Conservation (phyloP, 1,284 basidiomycete species). For the Anthracocystis panici-leucophaei region DNA sequence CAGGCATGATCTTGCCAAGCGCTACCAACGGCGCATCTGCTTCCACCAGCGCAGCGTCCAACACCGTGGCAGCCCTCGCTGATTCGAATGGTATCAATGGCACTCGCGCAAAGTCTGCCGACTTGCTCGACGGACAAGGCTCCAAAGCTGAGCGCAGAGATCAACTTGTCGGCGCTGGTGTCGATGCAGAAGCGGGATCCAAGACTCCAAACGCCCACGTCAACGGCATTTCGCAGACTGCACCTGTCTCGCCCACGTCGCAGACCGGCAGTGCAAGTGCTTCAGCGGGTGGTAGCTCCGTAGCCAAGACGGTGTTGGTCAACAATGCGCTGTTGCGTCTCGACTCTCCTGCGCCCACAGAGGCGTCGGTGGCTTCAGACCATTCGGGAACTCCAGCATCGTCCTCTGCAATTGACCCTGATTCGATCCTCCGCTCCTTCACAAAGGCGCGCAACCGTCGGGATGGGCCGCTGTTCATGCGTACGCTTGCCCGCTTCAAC, state of each 20-base stretch:
- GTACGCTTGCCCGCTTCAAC: constrained; percentile 73
- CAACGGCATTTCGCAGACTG: constrained; percentile 33
- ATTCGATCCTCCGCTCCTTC: constrained; percentile 72
- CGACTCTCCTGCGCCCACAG: constrained; percentile 29
- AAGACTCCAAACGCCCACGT: constrained; percentile 32
- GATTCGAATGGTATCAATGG: constrained; percentile 22
- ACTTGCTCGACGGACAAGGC: constrained; percentile 36
- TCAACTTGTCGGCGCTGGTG: constrained; percentile 13
- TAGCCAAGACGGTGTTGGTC: constrained; percentile 29
- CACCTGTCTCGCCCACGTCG: constrained; percentile 38
- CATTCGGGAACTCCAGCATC: constrained; percentile 15
- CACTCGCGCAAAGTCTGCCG: constrained; percentile 41
- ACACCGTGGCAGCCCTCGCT: constrained; percentile 15
- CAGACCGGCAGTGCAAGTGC: constrained; percentile 8
- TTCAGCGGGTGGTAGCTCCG: constrained; percentile 6
- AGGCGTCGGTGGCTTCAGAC: constrained; percentile 31
- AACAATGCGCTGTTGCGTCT: constrained; percentile 23
- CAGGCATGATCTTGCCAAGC: constrained; percentile 50
- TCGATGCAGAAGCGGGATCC: constrained; percentile 1
- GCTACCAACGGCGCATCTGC: constrained; percentile 23
- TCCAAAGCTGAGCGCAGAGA: constrained; percentile 24
- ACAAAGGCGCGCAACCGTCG: constrained; percentile 73
- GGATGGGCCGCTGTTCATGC: constrained; percentile 72
- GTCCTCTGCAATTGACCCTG: constrained; percentile 37
- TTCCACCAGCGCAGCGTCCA: constrained; percentile 20